These are phyloP conservation scores for Ceratocystis smalleyi DNA, from an alignment of 2,329 filamentous ascomycete species.

Conservation along the genomic window DNA sequence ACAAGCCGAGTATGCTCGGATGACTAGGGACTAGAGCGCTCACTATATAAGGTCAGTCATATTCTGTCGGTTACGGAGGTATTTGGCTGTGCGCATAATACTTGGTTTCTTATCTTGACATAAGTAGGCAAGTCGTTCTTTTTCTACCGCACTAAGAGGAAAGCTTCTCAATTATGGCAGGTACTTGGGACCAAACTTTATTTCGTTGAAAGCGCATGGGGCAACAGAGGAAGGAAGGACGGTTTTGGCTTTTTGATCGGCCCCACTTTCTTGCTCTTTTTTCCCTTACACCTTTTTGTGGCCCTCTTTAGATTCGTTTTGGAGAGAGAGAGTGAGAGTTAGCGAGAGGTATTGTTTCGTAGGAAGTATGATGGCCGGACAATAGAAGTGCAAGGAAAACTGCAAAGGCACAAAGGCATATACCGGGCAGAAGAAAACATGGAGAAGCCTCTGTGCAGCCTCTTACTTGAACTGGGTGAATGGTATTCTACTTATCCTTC, in stretches of 20 bases:
- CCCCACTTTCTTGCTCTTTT: not conserved
- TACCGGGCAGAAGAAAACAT: no score
- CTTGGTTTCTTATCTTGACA: not conserved
- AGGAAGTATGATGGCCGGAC: no score
- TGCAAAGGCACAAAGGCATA: no score
- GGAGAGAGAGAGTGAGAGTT: not conserved
- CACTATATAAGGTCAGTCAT: no score
- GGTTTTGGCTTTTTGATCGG: not conserved
- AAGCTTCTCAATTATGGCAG: not conserved
- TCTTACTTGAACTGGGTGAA: no score
- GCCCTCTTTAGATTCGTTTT: not conserved
- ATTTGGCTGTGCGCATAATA: not conserved
- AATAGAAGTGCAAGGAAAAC: no score
- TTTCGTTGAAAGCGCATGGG: not conserved
- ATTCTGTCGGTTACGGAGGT: no score
- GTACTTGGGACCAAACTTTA: constrained; percentile 7
- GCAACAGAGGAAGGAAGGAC: not conserved
- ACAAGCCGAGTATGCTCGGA: no score
- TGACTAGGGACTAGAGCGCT: no score
- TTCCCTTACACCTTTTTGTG: not conserved
- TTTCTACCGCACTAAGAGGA: not conserved
- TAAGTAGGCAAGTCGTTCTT: not conserved
- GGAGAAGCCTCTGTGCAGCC: no score
- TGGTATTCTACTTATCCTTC: no score
- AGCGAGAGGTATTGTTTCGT: not conserved